Evolutionary conservation across 1,284 basidiomycete species (phyloP).

Genomic region (Boletus mariae): DNA sequence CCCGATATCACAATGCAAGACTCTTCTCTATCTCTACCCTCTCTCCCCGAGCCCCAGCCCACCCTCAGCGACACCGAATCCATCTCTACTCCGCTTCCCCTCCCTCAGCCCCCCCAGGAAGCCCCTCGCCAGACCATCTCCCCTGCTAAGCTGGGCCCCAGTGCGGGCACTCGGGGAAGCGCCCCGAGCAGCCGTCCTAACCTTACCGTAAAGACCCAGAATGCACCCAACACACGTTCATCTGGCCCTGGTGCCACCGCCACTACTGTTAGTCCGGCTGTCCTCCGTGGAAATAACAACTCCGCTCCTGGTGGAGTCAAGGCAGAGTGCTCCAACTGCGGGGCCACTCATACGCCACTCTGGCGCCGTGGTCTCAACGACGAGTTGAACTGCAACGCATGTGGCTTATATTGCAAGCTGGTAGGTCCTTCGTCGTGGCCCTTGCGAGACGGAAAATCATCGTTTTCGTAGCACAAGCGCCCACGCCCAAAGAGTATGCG

Average conservation of each 20-base stretch:
- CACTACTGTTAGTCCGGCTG: slow-evolving; percentile 46
- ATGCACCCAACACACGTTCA: slow-evolving; percentile 41
- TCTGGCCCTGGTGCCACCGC: slow-evolving; percentile 61
- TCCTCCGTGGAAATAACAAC: slow-evolving; percentile 25
- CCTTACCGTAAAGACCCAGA: slow-evolving; percentile 52
- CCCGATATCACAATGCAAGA: slow-evolving; percentile 30
- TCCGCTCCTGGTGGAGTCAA: slow-evolving; percentile 73
- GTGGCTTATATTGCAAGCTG: slow-evolving; percentile 76
- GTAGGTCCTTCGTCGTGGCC: slow-evolving; percentile 38
- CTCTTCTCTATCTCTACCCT: slow-evolving; percentile 3
- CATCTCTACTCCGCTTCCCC: slow-evolving; percentile 23
- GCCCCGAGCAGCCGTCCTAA: slow-evolving; percentile 49
- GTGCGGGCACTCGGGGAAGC: slow-evolving; percentile 44
- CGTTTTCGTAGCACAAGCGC: slow-evolving; percentile 60
- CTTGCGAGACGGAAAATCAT: neutral
- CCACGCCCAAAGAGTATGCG: slow-evolving; percentile 82
- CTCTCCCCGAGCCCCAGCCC: slow-evolving; percentile 7
- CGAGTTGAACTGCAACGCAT: slow-evolving; percentile 81
- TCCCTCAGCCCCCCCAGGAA: slow-evolving; percentile 40
- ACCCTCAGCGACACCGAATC: slow-evolving; percentile 9
- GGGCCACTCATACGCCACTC: slow-evolving; percentile 77
- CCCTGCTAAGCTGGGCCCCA: slow-evolving; percentile 49
- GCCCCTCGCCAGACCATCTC: slow-evolving; percentile 45
- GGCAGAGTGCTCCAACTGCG: slow-evolving; percentile 80
- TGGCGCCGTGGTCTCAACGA: slow-evolving; percentile 81